These are phyloP conservation scores for Scheffersomyces amazonensis DNA, from an alignment of 805 yeast species.

Conservation along the genomic window DNA sequence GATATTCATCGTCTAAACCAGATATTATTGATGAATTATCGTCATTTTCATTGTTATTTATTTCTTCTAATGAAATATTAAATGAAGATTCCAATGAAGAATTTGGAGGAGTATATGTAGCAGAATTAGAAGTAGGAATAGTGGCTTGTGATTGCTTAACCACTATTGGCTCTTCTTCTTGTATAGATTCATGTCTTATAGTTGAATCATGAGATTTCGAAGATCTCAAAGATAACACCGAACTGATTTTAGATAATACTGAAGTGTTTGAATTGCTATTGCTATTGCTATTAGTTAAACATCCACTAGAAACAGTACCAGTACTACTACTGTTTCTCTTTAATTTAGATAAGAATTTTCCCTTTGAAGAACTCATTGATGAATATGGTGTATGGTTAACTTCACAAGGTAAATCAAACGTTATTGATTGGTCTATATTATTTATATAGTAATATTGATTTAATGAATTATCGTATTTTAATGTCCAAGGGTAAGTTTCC, in stretches of 20 bases:
- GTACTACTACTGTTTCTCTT: not conserved
- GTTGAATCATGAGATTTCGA: slow-evolving; percentile 9
- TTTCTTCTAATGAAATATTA: not conserved
- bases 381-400: slow-evolving; percentile 17
- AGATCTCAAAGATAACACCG: slow-evolving; percentile 9
- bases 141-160: not conserved
- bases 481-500: slow-evolving; percentile 18
- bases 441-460: slow-evolving; percentile 42
- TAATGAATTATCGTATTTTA: slow-evolving; percentile 33
- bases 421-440: slow-evolving; percentile 26
- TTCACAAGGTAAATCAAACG: slow-evolving; percentile 46
- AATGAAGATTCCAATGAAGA: not conserved
- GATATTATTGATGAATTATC: slow-evolving; percentile 4
- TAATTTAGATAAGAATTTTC: not conserved
- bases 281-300: not conserved
- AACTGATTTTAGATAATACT: not conserved
- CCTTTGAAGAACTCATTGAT: not conserved
- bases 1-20: slow-evolving; percentile 26
- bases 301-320: not conserved
- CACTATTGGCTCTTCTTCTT: not conserved
- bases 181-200: slow-evolving; percentile 1
- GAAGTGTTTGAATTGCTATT: not conserved
- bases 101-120: not conserved
- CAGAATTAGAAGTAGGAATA: not conserved
- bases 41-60: not conserved